A percentile compares a stretch with the other conserved stretches of the same genome.
These are phyloP conservation scores for Colletotrichum tabaci DNA, from an alignment of 2,329 filamentous ascomycete genomes.

Conservation along the genomic window DNA sequence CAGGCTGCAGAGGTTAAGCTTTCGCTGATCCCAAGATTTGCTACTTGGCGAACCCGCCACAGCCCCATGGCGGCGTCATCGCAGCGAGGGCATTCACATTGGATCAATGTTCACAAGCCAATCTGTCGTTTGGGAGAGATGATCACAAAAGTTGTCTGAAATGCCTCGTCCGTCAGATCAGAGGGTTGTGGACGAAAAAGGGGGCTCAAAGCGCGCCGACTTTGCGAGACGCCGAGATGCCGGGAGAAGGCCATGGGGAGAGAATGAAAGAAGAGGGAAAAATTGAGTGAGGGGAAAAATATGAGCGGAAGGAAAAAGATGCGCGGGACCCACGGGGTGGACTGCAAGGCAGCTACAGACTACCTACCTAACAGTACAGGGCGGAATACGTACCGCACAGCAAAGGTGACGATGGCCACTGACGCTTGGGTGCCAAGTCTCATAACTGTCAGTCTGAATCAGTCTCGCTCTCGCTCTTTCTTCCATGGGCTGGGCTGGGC, in stretches of 20 bases:
- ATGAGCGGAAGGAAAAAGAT: neutral
- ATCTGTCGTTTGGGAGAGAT: too few species aligned
- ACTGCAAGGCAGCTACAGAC: too few species aligned
- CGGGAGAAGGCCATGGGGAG: slow-evolving; percentile 28
- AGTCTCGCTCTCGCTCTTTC: too few species aligned
- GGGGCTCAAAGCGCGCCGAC: slow-evolving; percentile 15
- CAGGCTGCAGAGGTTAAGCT: slow-evolving; percentile 7
- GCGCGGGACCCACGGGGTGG: slow-evolving; percentile 7
- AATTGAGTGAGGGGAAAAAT: neutral
- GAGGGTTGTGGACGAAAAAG: neutral
- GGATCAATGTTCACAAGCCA: neutral
- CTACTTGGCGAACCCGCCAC: slow-evolving; percentile 17
- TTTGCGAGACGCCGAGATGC: slow-evolving; percentile 39
- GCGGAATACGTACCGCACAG: neutral
- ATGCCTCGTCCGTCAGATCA: neutral
- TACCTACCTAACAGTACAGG: too few species aligned
- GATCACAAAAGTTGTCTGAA: neutral
- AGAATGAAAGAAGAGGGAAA: neutral
- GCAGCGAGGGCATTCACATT: slow-evolving; percentile 12
- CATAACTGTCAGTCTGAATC: too few species aligned
- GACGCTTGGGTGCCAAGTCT: too few species aligned
- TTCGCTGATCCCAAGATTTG: slow-evolving; percentile 7
- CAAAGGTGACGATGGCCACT: too few species aligned
- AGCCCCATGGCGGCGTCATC: neutral
- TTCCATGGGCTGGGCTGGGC: too few species aligned